Evolutionary conservation across 441 rosid genomes (phyloP).

Genomic region (Aquilaria agallochum): DNA sequence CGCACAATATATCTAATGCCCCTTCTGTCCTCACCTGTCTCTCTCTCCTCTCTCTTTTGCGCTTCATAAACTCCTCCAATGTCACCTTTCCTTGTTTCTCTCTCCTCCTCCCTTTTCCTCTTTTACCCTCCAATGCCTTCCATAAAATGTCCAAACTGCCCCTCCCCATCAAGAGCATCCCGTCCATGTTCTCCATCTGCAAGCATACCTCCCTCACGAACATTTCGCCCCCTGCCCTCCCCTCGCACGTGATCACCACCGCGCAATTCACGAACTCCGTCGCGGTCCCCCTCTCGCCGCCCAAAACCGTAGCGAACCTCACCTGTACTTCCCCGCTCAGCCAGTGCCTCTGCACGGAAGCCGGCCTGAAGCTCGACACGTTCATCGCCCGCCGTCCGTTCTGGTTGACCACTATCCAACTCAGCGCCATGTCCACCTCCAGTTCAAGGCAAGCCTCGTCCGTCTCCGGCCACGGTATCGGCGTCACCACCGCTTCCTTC

Average conservation of each 20-base stretch:
- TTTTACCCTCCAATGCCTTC: constrained; percentile 43
- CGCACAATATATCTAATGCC: constrained; percentile 44
- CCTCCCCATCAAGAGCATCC: constrained; percentile 52
- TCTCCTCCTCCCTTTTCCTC: constrained; percentile 25
- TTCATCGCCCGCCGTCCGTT: constrained; percentile 47
- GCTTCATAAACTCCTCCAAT: constrained; percentile 34
- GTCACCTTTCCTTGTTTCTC: constrained; percentile 29
- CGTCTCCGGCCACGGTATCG: constrained; percentile 25
- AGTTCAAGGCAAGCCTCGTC: constrained; percentile 40
- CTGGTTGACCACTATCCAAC: constrained; percentile 73
- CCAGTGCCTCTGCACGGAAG: constrained; percentile 63
- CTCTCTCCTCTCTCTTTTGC: constrained; percentile 45
- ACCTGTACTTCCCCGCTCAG: constrained; percentile 64
- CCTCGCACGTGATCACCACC: constrained; percentile 55
- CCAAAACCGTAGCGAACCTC: constrained; percentile 41
- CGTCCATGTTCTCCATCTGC: constrained; percentile 72
- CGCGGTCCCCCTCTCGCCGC: constrained; percentile 23
- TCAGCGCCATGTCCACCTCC: constrained; percentile 44
- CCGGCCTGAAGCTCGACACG: constrained; percentile 57
- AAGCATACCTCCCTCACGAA: constrained; percentile 69
- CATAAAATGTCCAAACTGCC: constrained; percentile 49
- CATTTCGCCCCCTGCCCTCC: constrained; percentile 41
- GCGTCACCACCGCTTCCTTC: constrained; percentile 57
- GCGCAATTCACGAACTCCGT: constrained; percentile 48
- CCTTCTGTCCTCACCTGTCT: constrained; percentile 42